phyloP scores from a whole-genome alignment of 208 protist genomes.

The Crithidia sp. region DNA sequence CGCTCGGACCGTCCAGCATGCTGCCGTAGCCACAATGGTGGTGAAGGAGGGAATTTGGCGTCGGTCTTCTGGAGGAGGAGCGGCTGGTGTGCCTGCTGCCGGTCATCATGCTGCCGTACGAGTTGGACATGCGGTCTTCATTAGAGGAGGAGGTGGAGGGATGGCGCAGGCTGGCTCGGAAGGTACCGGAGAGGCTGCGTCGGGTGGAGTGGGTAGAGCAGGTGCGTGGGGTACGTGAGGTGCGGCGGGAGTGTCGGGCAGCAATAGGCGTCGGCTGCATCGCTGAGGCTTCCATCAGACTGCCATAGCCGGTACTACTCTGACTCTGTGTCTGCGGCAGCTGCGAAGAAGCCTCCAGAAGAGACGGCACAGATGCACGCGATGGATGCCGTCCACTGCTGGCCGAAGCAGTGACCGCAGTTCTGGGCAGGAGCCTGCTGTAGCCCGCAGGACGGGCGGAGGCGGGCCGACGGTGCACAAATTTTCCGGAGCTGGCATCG shows the following conservation, averaged over 20 bases:
- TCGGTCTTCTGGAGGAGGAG: background rate
- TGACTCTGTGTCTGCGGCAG: background rate
- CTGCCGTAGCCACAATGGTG: slow-evolving; percentile 30
- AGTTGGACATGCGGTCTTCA: background rate
- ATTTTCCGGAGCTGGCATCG: background rate
- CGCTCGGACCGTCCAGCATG: slow-evolving; percentile 19
- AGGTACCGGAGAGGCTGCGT: background rate
- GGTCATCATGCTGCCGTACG: background rate
- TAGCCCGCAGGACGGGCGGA: no score
- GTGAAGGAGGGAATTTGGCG: background rate
- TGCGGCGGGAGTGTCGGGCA: background rate
- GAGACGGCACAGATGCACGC: slow-evolving; percentile 2
- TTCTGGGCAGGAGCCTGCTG: background rate
- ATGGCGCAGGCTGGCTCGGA: background rate
- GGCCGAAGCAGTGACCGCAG: background rate
- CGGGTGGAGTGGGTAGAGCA: background rate
- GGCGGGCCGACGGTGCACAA: no score
- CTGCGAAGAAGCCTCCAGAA: background rate
- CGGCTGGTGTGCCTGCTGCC: no score
- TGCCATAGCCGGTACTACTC: background rate
- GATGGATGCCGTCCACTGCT: background rate
- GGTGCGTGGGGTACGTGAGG: background rate
- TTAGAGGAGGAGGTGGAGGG: background rate
- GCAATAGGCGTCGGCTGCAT: background rate
- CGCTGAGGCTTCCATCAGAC: background rate